Percentiles rank a stretch among this genome's conserved stretches.
These are phyloP conservation scores for Scenedesmus sp. DNA, from an alignment of 163 green algal species.

Conservation along the genomic window DNA sequence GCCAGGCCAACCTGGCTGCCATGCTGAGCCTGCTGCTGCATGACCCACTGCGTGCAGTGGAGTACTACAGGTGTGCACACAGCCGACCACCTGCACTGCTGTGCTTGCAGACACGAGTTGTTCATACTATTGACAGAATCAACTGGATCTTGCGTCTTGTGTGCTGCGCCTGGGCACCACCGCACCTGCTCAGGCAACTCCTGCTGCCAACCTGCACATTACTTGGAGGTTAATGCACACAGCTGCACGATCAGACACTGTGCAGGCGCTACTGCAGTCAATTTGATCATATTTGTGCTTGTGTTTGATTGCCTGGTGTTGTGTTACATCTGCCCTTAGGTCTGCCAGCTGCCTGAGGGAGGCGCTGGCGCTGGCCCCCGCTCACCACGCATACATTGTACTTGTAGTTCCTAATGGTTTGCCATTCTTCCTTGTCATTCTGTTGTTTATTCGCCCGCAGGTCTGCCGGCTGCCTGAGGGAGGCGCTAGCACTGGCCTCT, in stretches of 20 bases:
- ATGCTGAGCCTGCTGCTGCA: constrained; percentile 3
- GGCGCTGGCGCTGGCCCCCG: no score
- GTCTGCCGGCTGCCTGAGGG: constrained; percentile 10
- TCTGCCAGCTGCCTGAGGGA: neutral
- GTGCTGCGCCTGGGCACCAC: no score
- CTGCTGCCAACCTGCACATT: no score
- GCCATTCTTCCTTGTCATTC: neutral
- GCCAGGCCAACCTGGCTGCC: constrained; percentile 4
- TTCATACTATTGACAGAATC: no score
- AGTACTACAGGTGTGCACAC: neutral
- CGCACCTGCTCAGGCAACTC: neutral
- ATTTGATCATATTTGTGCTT: neutral
- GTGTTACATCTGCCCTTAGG: neutral
- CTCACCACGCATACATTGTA: neutral
- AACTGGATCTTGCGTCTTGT: neutral
- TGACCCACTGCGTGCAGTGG: neutral
- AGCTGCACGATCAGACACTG: neutral
- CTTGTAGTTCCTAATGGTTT: no score
- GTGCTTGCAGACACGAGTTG: neutral
- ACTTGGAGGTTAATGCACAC: neutral
- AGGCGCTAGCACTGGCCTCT: neutral
- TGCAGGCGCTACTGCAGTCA: neutral
- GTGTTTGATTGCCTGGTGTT: neutral
- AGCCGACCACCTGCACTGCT: neutral
- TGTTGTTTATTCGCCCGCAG: neutral